Percentiles rank a stretch among this genome's conserved stretches.
These are phyloP conservation scores for Sporothrix euskadiensis DNA, from an alignment of 2,329 filamentous ascomycete species.

Conservation along the genomic window DNA sequence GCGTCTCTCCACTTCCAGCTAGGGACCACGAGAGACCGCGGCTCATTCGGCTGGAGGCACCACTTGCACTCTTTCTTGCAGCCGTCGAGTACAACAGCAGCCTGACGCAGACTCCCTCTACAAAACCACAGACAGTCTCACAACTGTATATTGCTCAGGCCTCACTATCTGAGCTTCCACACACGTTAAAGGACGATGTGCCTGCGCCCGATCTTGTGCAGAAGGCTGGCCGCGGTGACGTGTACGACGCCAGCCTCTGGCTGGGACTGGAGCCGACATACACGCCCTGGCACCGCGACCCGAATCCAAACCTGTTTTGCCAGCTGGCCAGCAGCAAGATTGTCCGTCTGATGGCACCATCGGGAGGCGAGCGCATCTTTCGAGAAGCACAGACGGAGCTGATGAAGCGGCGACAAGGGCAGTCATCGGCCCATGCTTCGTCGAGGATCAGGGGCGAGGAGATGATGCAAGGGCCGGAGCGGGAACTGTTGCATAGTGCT, in stretches of 20 bases:
- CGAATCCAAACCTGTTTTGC: conserved; percentile 89
- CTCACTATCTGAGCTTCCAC: conserved; percentile 67
- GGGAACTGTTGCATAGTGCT: conserved; percentile 61
- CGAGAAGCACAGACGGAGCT: conserved; percentile 48
- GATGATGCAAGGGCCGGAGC: conserved; percentile 87
- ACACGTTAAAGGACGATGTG: conserved; percentile 62
- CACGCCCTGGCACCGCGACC: conserved; percentile 87
- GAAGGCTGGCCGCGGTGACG: conserved; percentile 60
- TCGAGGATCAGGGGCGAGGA: conserved; percentile 70
- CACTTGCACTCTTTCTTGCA: conserved; percentile 65
- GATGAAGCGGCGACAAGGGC: conserved; percentile 33
- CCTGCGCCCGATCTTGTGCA: conserved; percentile 65
- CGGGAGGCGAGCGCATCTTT: conserved; percentile 65
- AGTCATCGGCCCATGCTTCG: conserved; percentile 3
- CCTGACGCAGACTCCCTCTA: background rate
- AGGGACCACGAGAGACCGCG: conserved; percentile 32
- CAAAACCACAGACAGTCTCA: conserved; percentile 27
- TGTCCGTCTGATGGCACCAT: conserved; percentile 69
- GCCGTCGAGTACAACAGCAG: conserved; percentile 51
- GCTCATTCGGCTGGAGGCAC: conserved; percentile 60
- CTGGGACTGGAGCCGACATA: conserved; percentile 83
- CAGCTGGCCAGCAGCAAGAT: conserved; percentile 75
- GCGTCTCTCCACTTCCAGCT: background rate
- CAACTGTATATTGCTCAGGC: conserved; percentile 87
- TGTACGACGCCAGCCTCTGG: conserved; percentile 90